Conservation (phyloP, 2,329 filamentous ascomycete genomes). For the Claviceps pazoutovae region DNA sequence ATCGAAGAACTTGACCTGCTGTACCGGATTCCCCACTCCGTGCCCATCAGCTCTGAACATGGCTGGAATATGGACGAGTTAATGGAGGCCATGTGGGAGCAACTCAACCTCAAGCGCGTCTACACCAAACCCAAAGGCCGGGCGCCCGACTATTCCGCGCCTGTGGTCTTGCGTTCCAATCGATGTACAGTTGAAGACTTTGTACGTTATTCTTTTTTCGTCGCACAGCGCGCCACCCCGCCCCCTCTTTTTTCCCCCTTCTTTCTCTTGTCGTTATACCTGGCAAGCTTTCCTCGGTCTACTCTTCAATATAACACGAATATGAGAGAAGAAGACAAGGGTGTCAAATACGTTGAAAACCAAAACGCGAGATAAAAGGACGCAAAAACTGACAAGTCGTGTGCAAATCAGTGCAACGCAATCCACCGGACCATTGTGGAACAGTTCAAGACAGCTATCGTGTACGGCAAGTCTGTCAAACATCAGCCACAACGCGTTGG, state of each 20-base stretch:
- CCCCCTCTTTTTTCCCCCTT: background rate
- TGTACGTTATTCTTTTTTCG: constrained; percentile 41
- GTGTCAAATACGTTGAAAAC: background rate
- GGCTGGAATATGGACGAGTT: constrained; percentile 98
- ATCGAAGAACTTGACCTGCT: constrained; percentile 95
- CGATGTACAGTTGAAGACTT: constrained; percentile 93
- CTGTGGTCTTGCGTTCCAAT: constrained; percentile 73
- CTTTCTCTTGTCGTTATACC: too few species aligned
- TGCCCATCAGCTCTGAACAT: constrained; percentile 92
- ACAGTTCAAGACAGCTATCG: constrained; percentile 87
- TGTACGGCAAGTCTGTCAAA: constrained; percentile 96
- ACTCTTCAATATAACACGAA: background rate
- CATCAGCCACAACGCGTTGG: constrained; percentile 96
- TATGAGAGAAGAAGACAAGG: background rate
- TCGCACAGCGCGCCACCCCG: background rate
- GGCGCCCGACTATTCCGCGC: constrained; percentile 79
- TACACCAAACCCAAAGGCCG: constrained; percentile 98
- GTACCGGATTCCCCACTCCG: constrained; percentile 92
- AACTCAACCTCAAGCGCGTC: constrained; percentile 76
- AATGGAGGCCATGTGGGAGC: constrained; percentile 97
- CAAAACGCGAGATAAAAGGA: background rate
- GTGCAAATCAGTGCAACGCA: constrained; percentile 64
- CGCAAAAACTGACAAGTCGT: constrained; percentile 8
- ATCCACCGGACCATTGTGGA: constrained; percentile 95
- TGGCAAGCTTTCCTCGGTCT: background rate